Evolutionary conservation across 2,329 filamentous ascomycete genomes (phyloP).

Genomic region (Diaporthe sp.): DNA sequence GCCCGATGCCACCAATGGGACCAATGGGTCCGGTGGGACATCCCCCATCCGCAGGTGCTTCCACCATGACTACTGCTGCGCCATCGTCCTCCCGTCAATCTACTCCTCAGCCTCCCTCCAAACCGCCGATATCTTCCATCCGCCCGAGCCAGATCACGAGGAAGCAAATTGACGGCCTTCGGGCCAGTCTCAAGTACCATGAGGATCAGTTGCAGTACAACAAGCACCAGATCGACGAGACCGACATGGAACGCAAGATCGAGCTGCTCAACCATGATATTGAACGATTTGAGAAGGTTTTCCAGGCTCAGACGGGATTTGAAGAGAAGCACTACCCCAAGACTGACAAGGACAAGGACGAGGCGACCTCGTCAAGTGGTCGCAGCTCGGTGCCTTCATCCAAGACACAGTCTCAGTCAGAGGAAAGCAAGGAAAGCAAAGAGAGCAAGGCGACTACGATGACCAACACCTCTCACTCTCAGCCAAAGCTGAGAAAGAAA

Average conservation of each 20-base stretch:
- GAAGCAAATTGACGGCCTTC: slow-evolving; percentile 68
- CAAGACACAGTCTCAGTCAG: slow-evolving; percentile 45
- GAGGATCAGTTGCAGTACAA: slow-evolving; percentile 74
- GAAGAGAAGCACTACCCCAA: slow-evolving; percentile 61
- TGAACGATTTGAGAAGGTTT: slow-evolving; percentile 60
- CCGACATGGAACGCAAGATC: slow-evolving; percentile 63
- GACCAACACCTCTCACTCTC: slow-evolving; percentile 37
- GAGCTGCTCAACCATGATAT: slow-evolving; percentile 54
- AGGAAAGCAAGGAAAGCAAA: slow-evolving; percentile 41
- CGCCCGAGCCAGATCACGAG: slow-evolving; percentile 72
- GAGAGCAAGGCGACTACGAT: slow-evolving; percentile 40
- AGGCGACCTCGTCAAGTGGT: slow-evolving; percentile 32
- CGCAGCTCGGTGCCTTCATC: slow-evolving; percentile 47
- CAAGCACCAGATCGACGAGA: slow-evolving; percentile 73
- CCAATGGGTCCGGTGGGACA: background rate
- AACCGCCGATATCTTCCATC: slow-evolving; percentile 70
- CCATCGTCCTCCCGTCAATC: slow-evolving; percentile 43
- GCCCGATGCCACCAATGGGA: slow-evolving; percentile 14
- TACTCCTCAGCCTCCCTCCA: slow-evolving; percentile 46
- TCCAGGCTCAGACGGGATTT: slow-evolving; percentile 59
- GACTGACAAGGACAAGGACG: slow-evolving; percentile 46
- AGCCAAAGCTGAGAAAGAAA: slow-evolving; percentile 39
- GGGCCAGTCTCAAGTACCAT: slow-evolving; percentile 66
- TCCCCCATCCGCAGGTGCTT: slow-evolving; percentile 24
- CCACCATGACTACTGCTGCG: slow-evolving; percentile 15